Conservation (phyloP, 2,329 filamentous ascomycete species). For the Pseudophaeomoniella oleicola region DNA sequence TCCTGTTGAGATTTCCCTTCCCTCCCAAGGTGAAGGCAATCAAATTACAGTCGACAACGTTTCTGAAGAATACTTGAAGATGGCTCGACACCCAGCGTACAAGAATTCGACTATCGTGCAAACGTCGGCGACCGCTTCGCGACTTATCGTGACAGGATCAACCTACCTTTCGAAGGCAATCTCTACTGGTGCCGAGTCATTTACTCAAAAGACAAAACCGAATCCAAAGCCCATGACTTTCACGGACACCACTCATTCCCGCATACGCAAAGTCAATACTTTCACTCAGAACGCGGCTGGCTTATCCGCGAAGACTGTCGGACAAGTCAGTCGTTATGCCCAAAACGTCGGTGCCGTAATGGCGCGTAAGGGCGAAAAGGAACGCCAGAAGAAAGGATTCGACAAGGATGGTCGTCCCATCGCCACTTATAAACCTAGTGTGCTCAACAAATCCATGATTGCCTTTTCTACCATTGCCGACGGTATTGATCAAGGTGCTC, state of each 20-base stretch:
- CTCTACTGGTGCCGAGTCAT: constrained; percentile 62
- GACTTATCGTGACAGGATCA: constrained; percentile 80
- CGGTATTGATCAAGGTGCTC: constrained; percentile 77
- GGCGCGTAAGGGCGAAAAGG: constrained; percentile 44
- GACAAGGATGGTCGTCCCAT: constrained; percentile 55
- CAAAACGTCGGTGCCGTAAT: constrained; percentile 78
- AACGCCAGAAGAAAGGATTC: constrained; percentile 37
- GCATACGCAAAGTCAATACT: constrained; percentile 79
- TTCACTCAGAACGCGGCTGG: constrained; percentile 67
- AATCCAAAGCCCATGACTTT: constrained; percentile 73
- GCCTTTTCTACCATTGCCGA: constrained; percentile 91
- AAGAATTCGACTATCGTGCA: constrained; percentile 74
- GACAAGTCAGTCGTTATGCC: constrained; percentile 66
- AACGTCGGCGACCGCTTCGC: constrained; percentile 74
- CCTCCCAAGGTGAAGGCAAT: constrained; percentile 30
- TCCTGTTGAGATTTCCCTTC: constrained; percentile 33
- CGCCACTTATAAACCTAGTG: constrained; percentile 65
- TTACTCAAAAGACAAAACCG: constrained; percentile 67
- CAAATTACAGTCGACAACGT: constrained; percentile 31
- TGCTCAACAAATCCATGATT: constrained; percentile 92
- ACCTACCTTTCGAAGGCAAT: constrained; percentile 65
- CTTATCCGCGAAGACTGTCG: constrained; percentile 73
- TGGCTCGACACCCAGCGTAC: constrained; percentile 81
- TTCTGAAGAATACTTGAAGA: constrained; percentile 50
- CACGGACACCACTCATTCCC: constrained; percentile 66